Base-by-base conservation (phyloP, 2,329 filamentous ascomycete species). In the Colletotrichum shisoi region DNA sequence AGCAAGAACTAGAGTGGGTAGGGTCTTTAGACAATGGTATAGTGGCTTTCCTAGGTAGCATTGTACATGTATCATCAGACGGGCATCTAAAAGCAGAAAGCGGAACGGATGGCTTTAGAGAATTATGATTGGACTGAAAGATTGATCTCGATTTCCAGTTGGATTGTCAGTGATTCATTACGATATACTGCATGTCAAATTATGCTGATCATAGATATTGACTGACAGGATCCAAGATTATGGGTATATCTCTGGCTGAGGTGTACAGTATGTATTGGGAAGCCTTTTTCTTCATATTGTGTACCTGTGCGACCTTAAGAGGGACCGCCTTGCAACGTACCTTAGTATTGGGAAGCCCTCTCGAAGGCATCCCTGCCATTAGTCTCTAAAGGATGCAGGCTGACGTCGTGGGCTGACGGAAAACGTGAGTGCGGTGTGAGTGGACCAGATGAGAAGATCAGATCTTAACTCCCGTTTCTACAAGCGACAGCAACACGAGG, bases 1-100 rank as follows among this genome's bases (percentile, higher is more conserved):
- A 78, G 79, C 46, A 84, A 80, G 75, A 63, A 68, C 54, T 67
- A 68, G 51, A 69, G 44, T 49, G n/a, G 7, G n/a, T 37, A 4
- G 39, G 27, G 42, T 39, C 31, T 57, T 40, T 59, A 65, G 65
- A 61, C 44, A 57, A 68, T 46, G 45, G 52, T 27, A 42, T 44
- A 24, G 37, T 52, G 57, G 34, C 51, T 68, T 68, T 62, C 66
- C 52, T 68, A 34, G 7, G 7, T 34, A 68, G 57, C 57, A 68
- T 67, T 70, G 69, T 70, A 70, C 61, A 70, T 71, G 68, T 71
- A 71, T 68, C 67, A 71, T 63, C 69, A 71, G 56, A 66, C 34
- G 64, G 59, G 53, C 57, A 64, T 63, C 51, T 48, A 69, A 68
- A 69, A 68, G 60, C 42, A 68, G 49, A 65, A 27, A 31, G 44